A percentile compares a stretch with the other conserved stretches of the same genome.
These are phyloP conservation scores for Fusarium newnesense DNA, from an alignment of 2,329 filamentous ascomycete genomes.

Conservation along the genomic window DNA sequence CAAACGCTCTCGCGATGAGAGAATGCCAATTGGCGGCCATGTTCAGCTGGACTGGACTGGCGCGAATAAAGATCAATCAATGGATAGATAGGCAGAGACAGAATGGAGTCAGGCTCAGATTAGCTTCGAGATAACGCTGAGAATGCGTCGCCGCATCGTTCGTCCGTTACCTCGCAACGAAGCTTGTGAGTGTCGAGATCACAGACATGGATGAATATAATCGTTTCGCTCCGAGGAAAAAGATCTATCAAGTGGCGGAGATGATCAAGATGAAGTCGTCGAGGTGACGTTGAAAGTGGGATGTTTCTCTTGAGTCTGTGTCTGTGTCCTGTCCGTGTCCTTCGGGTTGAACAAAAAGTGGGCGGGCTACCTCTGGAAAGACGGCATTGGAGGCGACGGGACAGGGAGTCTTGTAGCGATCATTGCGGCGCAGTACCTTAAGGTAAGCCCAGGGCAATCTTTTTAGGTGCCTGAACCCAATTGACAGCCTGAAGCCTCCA, in stretches of 20 bases:
- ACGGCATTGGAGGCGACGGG: background rate
- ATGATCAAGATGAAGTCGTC: constrained; percentile 11
- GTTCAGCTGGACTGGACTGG: background rate
- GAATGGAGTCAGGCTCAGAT: background rate
- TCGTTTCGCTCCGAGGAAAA: background rate
- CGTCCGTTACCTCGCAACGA: constrained; percentile 22
- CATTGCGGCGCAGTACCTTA: constrained; percentile 9
- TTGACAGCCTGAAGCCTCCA: background rate
- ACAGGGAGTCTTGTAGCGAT: constrained; percentile 13
- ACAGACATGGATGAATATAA: constrained; percentile 13
- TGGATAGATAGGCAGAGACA: too few species aligned
- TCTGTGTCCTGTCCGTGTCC: background rate
- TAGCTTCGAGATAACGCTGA: constrained; percentile 4
- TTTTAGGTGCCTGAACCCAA: constrained; percentile 1
- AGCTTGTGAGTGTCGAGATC: background rate
- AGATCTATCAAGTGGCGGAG: background rate
- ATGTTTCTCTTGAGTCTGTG: constrained; percentile 9
- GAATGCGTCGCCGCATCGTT: constrained; percentile 26
- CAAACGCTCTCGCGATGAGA: constrained; percentile 27
- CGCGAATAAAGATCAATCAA: background rate
- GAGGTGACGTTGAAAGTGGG: constrained; percentile 26
- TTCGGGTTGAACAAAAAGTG: constrained; percentile 6
- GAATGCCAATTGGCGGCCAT: constrained; percentile 25
- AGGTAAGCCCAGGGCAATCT: background rate
- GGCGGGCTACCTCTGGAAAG: constrained; percentile 5